These are phyloP conservation scores for Dichomitus squalens DNA, from an alignment of 1,284 basidiomycete species.

Conservation along the genomic window DNA sequence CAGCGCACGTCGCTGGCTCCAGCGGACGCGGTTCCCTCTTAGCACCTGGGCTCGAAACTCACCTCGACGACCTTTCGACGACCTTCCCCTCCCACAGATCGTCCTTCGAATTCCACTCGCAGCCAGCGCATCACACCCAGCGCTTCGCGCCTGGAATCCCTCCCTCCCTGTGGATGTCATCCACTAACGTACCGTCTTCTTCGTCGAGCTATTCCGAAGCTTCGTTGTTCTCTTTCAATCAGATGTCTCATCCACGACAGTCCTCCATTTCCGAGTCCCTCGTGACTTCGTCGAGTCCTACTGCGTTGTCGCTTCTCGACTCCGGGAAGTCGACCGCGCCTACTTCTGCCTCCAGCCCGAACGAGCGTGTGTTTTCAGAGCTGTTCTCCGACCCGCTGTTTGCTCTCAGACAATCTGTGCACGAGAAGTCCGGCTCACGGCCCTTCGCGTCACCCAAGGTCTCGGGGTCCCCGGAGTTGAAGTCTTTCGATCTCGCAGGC, in stretches of 20 bases:
- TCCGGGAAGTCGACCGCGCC: constrained; percentile 33
- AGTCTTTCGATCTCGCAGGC: constrained; percentile 39
- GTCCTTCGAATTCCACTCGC: constrained; percentile 19
- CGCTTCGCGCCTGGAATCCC: constrained; percentile 59
- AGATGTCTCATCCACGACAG: constrained; percentile 30
- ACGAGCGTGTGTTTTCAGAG: constrained; percentile 58
- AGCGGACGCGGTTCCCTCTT: constrained; percentile 21
- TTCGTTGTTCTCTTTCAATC: constrained; percentile 36
- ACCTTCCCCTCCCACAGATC: constrained; percentile 19
- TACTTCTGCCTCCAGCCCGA: constrained; percentile 34
- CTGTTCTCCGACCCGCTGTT: constrained; percentile 75
- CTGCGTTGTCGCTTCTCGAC: constrained; percentile 29
- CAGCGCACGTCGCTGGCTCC: constrained; percentile 16
- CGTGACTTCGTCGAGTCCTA: constrained; percentile 31
- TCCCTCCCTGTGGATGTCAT: constrained; percentile 83
- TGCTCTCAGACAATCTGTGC: constrained; percentile 32
- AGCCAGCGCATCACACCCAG: constrained; percentile 38
- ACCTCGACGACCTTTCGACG: constrained; percentile 21
- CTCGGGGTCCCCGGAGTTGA: constrained; percentile 70
- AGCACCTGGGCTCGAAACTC: constrained; percentile 19
- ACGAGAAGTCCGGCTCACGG: constrained; percentile 47
- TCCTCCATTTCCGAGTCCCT: constrained; percentile 29
- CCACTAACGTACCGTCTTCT: constrained; percentile 51
- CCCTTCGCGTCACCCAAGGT: constrained; percentile 63
- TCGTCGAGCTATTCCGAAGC: constrained; percentile 40